Conservation (phyloP, 2,329 filamentous ascomycete species). For the Ascochyta pisi region DNA sequence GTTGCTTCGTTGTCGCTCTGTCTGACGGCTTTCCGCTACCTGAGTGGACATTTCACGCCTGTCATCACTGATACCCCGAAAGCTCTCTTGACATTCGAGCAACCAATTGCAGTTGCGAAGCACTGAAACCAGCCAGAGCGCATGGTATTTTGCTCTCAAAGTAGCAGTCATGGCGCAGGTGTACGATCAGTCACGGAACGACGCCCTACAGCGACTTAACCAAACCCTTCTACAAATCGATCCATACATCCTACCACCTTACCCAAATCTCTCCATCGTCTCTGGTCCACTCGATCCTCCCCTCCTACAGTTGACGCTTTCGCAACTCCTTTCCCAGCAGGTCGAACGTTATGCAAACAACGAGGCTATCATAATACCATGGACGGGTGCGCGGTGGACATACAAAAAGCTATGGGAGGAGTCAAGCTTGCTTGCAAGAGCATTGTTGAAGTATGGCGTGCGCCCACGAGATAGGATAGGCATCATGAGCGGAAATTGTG, state of each 20-base stretch:
- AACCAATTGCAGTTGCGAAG: background rate
- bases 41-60: constrained; percentile 19
- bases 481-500: constrained; percentile 72
- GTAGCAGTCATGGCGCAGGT: constrained; percentile 33
- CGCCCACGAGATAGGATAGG: constrained; percentile 73
- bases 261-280: constrained; percentile 63
- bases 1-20: constrained; percentile 25
- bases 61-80: constrained; percentile 13
- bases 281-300: constrained; percentile 73
- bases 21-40: constrained; percentile 20
- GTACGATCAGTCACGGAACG: constrained; percentile 36
- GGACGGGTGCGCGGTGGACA: constrained; percentile 77
- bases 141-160: background rate
- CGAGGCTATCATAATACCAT: constrained; percentile 76
- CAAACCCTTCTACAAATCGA: constrained; percentile 49
- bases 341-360: constrained; percentile 68
- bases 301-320: constrained; percentile 73
- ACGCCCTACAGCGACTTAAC: constrained; percentile 45
- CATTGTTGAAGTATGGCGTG: constrained; percentile 70
- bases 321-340: constrained; percentile 75
- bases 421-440: constrained; percentile 49
- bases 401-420: constrained; percentile 56
- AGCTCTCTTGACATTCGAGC: background rate
- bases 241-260: constrained; percentile 47
- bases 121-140: background rate